A percentile compares a stretch with the other conserved stretches of the same genome.
Evolutionary conservation across 257 asterid species (phyloP).

Genomic region (Nicotiana attenuata): DNA sequence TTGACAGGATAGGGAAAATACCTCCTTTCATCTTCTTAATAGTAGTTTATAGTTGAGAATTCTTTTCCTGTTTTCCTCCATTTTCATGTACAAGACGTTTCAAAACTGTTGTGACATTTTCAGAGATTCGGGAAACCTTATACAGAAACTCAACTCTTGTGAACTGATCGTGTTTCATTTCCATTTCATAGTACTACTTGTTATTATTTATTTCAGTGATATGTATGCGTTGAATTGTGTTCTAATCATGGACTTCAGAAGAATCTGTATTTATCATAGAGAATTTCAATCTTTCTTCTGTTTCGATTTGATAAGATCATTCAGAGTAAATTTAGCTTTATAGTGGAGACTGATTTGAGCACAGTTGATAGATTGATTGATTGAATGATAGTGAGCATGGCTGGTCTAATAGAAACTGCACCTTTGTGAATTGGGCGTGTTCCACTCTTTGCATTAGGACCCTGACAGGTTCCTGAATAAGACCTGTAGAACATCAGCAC

Average conservation of each 20-base stretch:
- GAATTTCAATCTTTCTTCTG: not conserved
- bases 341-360: not conserved
- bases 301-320: not conserved
- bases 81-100: not conserved
- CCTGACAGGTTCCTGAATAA: slow-evolving; percentile 74
- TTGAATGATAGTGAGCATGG: slow-evolving; percentile 8
- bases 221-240: not conserved
- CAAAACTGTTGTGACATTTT: not conserved
- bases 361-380: not conserved
- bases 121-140: not conserved
- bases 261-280: not conserved
- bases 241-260: not conserved
- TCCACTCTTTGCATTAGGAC: slow-evolving; percentile 74
- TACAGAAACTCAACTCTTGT: not conserved
- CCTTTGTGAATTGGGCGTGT: slow-evolving; percentile 67
- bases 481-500: slow-evolving; percentile 47
- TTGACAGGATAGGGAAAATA: not conserved
- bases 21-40: not conserved
- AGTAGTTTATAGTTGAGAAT: not conserved
- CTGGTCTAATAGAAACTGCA: slow-evolving; percentile 22
- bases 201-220: not conserved
- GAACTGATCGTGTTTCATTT: not conserved
- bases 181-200: not conserved
- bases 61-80: not conserved
- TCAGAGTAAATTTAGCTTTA: not conserved